phyloP scores from a whole-genome alignment of 129 eudicot genomes.

The Dittrichia graveolens region DNA sequence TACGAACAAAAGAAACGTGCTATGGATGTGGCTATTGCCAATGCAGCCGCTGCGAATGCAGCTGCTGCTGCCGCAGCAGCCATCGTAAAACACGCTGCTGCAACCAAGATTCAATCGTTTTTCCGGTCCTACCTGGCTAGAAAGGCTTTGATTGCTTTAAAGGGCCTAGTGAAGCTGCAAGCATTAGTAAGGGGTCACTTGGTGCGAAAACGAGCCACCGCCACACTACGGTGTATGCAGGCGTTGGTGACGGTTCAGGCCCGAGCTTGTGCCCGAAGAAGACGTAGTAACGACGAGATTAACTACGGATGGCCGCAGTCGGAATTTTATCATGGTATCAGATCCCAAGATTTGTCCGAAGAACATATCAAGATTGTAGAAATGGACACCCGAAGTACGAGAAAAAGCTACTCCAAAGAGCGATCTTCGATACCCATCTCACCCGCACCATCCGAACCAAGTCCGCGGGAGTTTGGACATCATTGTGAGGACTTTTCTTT shows the following conservation, averaged over 20 bases:
- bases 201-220: conserved; percentile 83
- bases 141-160: conserved; percentile 88
- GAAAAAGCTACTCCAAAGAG: conserved; percentile 64
- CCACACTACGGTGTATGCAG: conserved; percentile 88
- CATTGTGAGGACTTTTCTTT: conserved; percentile 68
- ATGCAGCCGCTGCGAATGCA: conserved; percentile 62
- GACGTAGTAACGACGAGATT: conserved; percentile 32
- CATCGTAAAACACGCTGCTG: conserved; percentile 63
- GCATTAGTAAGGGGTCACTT: conserved; percentile 91
- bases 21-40: conserved; percentile 55
- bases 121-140: conserved; percentile 85
- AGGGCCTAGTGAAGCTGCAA: conserved; percentile 88
- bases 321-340: conserved; percentile 22
- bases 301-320: conserved; percentile 34
- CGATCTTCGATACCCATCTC: conserved; percentile 52
- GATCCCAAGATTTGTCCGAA: conserved; percentile 43
- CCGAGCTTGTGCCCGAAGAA: conserved; percentile 76
- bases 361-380: conserved; percentile 92
- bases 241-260: conserved; percentile 82
- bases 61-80: conserved; percentile 62
- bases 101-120: conserved; percentile 71
- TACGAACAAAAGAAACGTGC: conserved; percentile 58
- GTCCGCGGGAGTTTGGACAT: conserved; percentile 67
- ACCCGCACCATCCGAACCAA: conserved; percentile 72
- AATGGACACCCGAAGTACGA: conserved; percentile 69